phyloP scores from a whole-genome alignment of 1,284 basidiomycete species.

The Ceratobasidium sp. region DNA sequence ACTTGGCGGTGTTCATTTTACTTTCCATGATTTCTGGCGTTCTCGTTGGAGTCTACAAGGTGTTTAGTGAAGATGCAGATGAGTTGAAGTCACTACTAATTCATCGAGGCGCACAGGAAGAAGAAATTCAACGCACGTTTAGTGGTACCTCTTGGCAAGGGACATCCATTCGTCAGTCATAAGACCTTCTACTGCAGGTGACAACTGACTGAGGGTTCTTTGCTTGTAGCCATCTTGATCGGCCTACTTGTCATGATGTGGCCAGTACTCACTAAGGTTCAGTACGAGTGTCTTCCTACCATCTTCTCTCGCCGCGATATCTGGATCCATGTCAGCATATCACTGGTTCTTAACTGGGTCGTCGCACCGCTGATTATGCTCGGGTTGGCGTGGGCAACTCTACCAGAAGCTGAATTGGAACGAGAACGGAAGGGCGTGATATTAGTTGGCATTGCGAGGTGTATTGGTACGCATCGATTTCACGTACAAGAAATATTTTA shows the following conservation, averaged over 20 bases:
- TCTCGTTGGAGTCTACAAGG: constrained; percentile 73
- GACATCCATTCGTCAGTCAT: constrained; percentile 58
- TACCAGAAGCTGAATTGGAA: constrained; percentile 77
- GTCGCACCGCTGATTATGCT: constrained; percentile 87
- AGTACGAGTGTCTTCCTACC: constrained; percentile 78
- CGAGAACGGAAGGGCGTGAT: constrained; percentile 66
- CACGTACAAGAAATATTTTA: not conserved
- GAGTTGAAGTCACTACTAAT: constrained; percentile 61
- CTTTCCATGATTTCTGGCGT: constrained; percentile 86
- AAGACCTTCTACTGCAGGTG: not conserved
- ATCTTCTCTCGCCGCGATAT: constrained; percentile 71
- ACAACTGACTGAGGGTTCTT: constrained; percentile 1
- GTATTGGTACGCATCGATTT: constrained; percentile 53
- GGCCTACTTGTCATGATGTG: constrained; percentile 93
- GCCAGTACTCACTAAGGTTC: constrained; percentile 76
- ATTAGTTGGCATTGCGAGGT: constrained; percentile 71
- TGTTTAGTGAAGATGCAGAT: not conserved
- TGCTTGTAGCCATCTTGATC: constrained; percentile 74
- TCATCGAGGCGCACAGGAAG: constrained; percentile 69
- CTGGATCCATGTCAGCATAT: constrained; percentile 81
- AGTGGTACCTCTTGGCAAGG: constrained; percentile 55
- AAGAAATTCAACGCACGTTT: constrained; percentile 53
- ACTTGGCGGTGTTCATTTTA: constrained; percentile 80
- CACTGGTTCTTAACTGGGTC: constrained; percentile 86
- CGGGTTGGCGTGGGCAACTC: constrained; percentile 84